Evolutionary conservation across 2,329 filamentous ascomycete species (phyloP).

Genomic region (Arachnomyces sp.): DNA sequence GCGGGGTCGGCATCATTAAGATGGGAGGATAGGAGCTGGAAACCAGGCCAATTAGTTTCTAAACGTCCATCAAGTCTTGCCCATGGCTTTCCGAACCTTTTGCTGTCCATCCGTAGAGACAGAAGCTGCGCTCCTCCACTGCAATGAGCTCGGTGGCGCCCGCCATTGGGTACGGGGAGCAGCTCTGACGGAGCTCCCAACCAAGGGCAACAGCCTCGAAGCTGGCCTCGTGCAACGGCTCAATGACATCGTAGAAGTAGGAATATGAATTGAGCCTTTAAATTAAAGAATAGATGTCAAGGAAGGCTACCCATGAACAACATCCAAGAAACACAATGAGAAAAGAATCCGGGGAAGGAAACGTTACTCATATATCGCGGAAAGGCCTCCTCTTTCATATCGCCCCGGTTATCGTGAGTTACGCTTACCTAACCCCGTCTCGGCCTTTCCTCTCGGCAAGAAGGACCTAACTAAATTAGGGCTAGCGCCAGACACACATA

Average conservation of each 20-base stretch:
- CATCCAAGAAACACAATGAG: slow-evolving; percentile 5
- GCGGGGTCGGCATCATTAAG: slow-evolving; percentile 78
- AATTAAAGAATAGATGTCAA: not conserved
- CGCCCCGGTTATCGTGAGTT: not conserved
- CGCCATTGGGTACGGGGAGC: slow-evolving; percentile 14
- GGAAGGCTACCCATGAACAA: too few species aligned
- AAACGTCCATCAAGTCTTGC: not conserved
- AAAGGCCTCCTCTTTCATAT: not conserved
- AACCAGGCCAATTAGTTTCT: slow-evolving; percentile 6
- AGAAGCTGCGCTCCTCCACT: slow-evolving; percentile 32
- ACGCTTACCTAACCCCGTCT: slow-evolving; percentile 1
- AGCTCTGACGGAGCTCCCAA: slow-evolving; percentile 24
- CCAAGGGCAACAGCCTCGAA: slow-evolving; percentile 24
- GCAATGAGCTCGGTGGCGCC: slow-evolving; percentile 17
- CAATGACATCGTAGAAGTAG: slow-evolving; percentile 23
- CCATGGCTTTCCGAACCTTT: slow-evolving; percentile 21
- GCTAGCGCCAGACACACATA: slow-evolving; percentile 6
- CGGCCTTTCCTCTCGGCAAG: not conserved
- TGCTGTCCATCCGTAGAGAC: slow-evolving; percentile 34
- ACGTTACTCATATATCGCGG: not conserved
- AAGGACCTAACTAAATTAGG: slow-evolving; percentile 3
- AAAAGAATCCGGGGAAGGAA: slow-evolving; percentile 6
- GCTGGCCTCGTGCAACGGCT: slow-evolving; percentile 29
- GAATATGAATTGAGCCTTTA: not conserved
- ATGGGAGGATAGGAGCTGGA: slow-evolving; percentile 67